Base-by-base conservation (phyloP, 2,329 filamentous ascomycete genomes). In the Sordariomycetes sp. region DNA sequence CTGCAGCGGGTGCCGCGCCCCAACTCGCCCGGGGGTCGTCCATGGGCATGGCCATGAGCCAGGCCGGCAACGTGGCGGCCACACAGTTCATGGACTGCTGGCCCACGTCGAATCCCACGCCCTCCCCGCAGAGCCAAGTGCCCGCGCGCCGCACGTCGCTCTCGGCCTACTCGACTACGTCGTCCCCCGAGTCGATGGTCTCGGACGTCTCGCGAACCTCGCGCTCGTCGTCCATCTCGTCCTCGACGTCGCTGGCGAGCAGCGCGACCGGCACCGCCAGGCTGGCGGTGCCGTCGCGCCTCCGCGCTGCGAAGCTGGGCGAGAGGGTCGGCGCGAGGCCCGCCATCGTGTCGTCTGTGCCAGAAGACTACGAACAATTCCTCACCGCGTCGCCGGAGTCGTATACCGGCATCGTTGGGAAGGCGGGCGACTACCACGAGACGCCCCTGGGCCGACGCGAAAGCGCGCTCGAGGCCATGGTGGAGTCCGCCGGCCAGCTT, bases 171-270 rank as follows among this genome's bases (percentile, higher is more conserved):
- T 85, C 82, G 28, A 80, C 79, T 34, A 77, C 78, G 36, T 85
- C 82, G 59, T 85, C 82, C 32, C 82, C 82, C 61, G 82, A 85
- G 65, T 85, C 82, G 57, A 85, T 85, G 81, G 70, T 85, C 52
- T 85, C 82, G 59, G 82, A 85, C 65, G 73, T 74, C 58, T 84
- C 78, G 59, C 76, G 76, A 60, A 76, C 80, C 61, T 85, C 82
- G 62, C 80, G 81, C 67, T 83, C 80, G 56, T 84, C 82, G 66
- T 85, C 81, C 20, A 80, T 83, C 69, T 84, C 81, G 58, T 83
- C 81, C 65, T 75, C 79, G 64, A 83, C 80, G 62, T 82, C 79
- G 59, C 70, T 80, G 71, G 76, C 71, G 68, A 79, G 76, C 76
- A 79, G 76, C 76, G 81, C 80, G 80, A 81, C 69, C 70, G 73